Base-by-base conservation (phyloP, 331 rosid genomes). In the Erythrophleum ivorense region DNA sequence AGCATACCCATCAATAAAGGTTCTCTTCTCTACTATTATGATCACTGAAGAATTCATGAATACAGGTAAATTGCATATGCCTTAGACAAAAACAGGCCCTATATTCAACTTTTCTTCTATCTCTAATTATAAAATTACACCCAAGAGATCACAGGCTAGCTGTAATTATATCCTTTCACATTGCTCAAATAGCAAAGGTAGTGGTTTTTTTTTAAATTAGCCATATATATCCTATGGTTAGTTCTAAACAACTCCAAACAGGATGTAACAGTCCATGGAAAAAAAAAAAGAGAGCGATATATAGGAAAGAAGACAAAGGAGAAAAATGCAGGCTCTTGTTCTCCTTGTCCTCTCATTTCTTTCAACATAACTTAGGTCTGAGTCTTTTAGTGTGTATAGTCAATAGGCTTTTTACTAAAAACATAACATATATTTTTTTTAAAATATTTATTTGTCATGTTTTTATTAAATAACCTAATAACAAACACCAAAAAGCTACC, bases 161-260 rank as follows among this genome's bases (percentile, higher is more conserved):
- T 62, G 73, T 46, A 73, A 86, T 79, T 19, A 68, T 65, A 58
- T 67, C 74, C 86, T 53, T 73, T 60, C 81, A 87, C 81, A 80
- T 71, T 83, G 69, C 78, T 48, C 82, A 83, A 41, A 73, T 63
- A 79, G 73, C 80, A 63, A 79, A 73, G 78, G 78, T 7, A 60
- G 11, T 75, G 82, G 0, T 24, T 24, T 24, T 24, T 24, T 24
- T 24, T 24, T 24, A 81, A 80, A 77, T 77, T 71, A 88, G 80
- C 88, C 80, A 81, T 62, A 84, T 86, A 76, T 82, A 85, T 75
- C 85, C 87, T 87, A 82, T 79, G 8, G 93, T 92, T 90, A 92
- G 91, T 88, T 82, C 85, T 84, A 84, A 79, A 82, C 80, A 82
- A 78, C 87, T 71, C 83, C 73, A 80, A 81, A 80, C 85, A 81